These are phyloP conservation scores for Cladosporium austrohemisphaericum DNA, from an alignment of 2,329 filamentous ascomycete genomes.

Conservation along the genomic window DNA sequence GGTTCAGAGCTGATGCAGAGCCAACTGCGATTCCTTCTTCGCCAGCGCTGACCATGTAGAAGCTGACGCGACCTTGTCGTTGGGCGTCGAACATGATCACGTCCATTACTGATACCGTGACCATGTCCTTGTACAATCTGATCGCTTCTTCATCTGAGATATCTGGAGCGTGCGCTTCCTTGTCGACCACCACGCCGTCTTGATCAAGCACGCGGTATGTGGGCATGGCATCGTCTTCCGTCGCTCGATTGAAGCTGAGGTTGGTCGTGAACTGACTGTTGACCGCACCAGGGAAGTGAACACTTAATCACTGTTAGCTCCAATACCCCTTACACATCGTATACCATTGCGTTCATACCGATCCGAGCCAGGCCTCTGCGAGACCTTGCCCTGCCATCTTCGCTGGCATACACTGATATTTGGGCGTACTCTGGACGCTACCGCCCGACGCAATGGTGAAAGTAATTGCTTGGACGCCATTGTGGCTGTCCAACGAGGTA, in stretches of 20 bases:
- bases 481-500: slow-evolving; percentile 7
- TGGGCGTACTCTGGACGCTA: neutral
- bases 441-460: neutral
- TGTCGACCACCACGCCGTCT: slow-evolving; percentile 77
- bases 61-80: slow-evolving; percentile 85
- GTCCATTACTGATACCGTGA: slow-evolving; percentile 80
- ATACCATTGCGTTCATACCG: slow-evolving; percentile 42
- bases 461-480: slow-evolving; percentile 12
- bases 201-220: slow-evolving; percentile 92
- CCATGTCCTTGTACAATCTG: slow-evolving; percentile 61
- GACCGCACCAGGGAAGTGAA: slow-evolving; percentile 84
- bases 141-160: slow-evolving; percentile 61
- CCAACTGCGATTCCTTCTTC: slow-evolving; percentile 94
- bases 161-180: slow-evolving; percentile 61
- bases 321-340: neutral
- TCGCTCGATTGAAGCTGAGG: slow-evolving; percentile 73
- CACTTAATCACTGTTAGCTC: slow-evolving; percentile 36
- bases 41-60: slow-evolving; percentile 94
- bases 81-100: slow-evolving; percentile 98
- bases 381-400: slow-evolving; percentile 52
- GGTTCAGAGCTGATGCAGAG: slow-evolving; percentile 75
- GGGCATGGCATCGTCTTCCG: slow-evolving; percentile 69
- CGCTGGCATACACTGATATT: slow-evolving; percentile 22
- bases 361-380: slow-evolving; percentile 57
- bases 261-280: slow-evolving; percentile 86